Evolutionary conservation across 148 eudicot species (phyloP).

Genomic region (Cornus suecica): DNA sequence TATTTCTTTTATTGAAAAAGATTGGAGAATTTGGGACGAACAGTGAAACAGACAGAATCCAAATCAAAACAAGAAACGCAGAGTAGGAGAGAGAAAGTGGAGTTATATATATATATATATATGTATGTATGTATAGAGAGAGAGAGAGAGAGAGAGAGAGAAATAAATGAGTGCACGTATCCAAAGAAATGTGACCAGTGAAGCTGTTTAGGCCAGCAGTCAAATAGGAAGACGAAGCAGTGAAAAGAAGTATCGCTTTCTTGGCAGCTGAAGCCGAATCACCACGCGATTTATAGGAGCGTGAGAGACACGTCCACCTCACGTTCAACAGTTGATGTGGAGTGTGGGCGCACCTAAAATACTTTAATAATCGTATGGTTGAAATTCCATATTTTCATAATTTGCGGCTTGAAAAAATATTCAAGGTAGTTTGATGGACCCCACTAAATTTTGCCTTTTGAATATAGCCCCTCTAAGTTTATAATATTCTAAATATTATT

Average conservation of each 20-base stretch:
- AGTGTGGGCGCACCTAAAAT: too few species aligned
- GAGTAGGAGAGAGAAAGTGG: background rate
- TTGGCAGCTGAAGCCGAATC: background rate
- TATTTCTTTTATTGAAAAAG: constrained; percentile 9
- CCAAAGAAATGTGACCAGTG: background rate
- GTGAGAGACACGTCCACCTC: background rate
- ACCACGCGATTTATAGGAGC: background rate
- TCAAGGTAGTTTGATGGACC: too few species aligned
- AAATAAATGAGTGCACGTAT: background rate
- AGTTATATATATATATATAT: too few species aligned
- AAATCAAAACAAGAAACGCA: constrained; percentile 8
- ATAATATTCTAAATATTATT: too few species aligned
- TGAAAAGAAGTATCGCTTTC: background rate
- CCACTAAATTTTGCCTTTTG: too few species aligned
- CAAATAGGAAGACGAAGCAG: background rate
- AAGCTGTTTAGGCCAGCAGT: background rate
- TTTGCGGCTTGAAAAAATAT: too few species aligned
- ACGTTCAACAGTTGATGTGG: background rate
- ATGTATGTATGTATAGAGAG: too few species aligned
- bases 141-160: background rate
- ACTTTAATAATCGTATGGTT: too few species aligned
- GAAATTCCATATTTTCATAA: too few species aligned
- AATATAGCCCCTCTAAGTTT: too few species aligned
- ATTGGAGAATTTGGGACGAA: constrained; percentile 5
- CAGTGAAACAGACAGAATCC: constrained; percentile 1